Conservation (phyloP, 192 early-diverging fungal genomes). For the Coemansia sp. region DNA sequence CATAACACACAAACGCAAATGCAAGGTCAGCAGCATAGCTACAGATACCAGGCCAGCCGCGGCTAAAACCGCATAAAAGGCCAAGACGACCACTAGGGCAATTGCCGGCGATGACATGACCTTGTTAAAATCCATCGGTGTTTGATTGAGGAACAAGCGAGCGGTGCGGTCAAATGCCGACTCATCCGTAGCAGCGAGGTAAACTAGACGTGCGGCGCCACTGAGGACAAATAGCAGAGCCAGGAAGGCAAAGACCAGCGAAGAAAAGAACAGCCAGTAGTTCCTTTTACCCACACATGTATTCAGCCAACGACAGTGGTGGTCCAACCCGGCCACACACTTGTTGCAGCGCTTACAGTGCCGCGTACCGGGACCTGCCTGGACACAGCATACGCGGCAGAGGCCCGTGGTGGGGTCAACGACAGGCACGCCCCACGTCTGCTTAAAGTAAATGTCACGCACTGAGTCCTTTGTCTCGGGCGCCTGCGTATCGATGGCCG, state of each 20-base stretch:
- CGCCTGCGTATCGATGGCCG: constrained; percentile 27
- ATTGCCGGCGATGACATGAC: neutral
- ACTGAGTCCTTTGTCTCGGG: constrained; percentile 5
- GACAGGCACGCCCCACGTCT: constrained; percentile 34
- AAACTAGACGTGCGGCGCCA: constrained; percentile 17
- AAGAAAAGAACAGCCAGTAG: constrained; percentile 37
- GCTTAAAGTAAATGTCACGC: constrained; percentile 33
- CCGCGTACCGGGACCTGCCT: constrained; percentile 19
- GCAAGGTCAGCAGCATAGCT: constrained; percentile 30
- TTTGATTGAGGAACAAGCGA: neutral
- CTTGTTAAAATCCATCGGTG: constrained; percentile 1
- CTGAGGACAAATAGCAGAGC: constrained; percentile 17
- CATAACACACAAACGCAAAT: constrained; percentile 33
- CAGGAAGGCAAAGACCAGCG: constrained; percentile 15
- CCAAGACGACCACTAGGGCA: constrained; percentile 16
- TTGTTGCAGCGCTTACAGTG: constrained; percentile 60
- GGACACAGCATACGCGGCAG: constrained; percentile 48
- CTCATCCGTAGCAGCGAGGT: constrained; percentile 21
- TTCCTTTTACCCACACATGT: constrained; percentile 35
- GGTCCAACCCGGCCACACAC: constrained; percentile 40
- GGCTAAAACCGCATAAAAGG: constrained; percentile 17
- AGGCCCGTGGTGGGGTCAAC: constrained; percentile 28
- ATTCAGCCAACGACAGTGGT: constrained; percentile 45
- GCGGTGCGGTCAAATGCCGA: constrained; percentile 6
- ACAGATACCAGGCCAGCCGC: constrained; percentile 16